These are phyloP conservation scores for Candida lessepsii DNA, from an alignment of 805 yeast species.

Conservation along the genomic window DNA sequence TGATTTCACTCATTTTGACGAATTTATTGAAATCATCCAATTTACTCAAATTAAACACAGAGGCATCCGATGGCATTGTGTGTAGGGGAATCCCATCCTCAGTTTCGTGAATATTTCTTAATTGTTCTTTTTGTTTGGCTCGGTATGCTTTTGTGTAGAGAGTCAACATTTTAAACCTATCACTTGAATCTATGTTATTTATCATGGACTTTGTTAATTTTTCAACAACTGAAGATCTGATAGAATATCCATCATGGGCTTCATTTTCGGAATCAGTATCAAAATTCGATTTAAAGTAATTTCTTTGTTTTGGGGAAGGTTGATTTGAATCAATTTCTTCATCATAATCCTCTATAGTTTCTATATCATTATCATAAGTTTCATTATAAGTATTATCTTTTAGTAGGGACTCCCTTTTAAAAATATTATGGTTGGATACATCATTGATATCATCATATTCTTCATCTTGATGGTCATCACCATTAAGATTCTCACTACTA, in stretches of 20 bases:
- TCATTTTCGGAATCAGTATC: constrained; percentile 21
- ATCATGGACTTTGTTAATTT: constrained; percentile 17
- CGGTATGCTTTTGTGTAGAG: constrained; percentile 21
- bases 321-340: background rate
- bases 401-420: constrained; percentile 11
- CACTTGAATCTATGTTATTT: constrained; percentile 14
- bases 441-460: constrained; percentile 1
- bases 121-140: constrained; percentile 4
- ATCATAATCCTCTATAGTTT: constrained; percentile 9
- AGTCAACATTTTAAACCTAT: constrained; percentile 27
- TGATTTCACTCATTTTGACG: constrained; percentile 33
- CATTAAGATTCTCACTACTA: background rate
- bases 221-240: constrained; percentile 26
- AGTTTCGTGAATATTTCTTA: constrained; percentile 7
- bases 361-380: constrained; percentile 6
- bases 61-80: constrained; percentile 14
- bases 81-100: constrained; percentile 19
- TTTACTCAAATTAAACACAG: constrained; percentile 29
- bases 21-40: constrained; percentile 37
- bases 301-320: constrained; percentile 7
- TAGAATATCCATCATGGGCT: constrained; percentile 13
- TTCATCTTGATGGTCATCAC: background rate
- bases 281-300: constrained; percentile 18
- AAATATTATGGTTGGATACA: constrained; percentile 9
- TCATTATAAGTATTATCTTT: constrained; percentile 9